Evolutionary conservation across 2,329 filamentous ascomycete species (phyloP), one percentile per base, ranked within the genome.

Genomic region (Diaporthe destruens): DNA sequence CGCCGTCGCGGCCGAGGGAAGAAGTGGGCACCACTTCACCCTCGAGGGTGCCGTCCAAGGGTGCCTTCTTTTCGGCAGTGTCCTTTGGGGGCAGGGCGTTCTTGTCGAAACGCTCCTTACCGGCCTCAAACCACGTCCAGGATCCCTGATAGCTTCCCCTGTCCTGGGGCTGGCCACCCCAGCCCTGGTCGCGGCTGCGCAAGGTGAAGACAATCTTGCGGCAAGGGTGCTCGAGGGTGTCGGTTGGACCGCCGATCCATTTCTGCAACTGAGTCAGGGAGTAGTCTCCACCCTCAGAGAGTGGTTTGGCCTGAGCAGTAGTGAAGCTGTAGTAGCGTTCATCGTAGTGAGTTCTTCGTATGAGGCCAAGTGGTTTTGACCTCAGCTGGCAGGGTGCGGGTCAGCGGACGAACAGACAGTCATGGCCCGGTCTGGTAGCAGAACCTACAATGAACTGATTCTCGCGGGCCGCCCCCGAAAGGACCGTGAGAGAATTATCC

Each of bases 91-190:
- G 73, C 1, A 9, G 25, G 14, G 73, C 67, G 9, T 63, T 74
- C 67, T 29, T 81, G 56, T 87, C 86, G 61, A 89, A 87, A 4
- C 84, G 84, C 79, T 92, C 90, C 20, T 90, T 78, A 0, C 90
- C 90, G 20, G 85, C 88, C 71, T 91, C 90, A 72, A 91, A 91
- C 90, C 90, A 92, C 0, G 90, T 90, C 80, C 81, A 90, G 0
- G 90, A 88, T 2, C 80, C 81, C 0, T 78, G 75, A 70, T 85
- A 91, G 1, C 84, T 84, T 2, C 83, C 83, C 2, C 77, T 77
- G 53, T 80, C 75, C 0, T 18, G 55, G 54, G 23, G 18, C 0
- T 80, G 74, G 18, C 84, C 82, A 42, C 85, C 84, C 85, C 85
- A 90, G 5, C 90, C 90, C 75, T 92, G 90, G 74, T 92, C 90